These are phyloP conservation scores for Teunomyces panamensis DNA, from an alignment of 805 yeast genomes.

Conservation along the genomic window DNA sequence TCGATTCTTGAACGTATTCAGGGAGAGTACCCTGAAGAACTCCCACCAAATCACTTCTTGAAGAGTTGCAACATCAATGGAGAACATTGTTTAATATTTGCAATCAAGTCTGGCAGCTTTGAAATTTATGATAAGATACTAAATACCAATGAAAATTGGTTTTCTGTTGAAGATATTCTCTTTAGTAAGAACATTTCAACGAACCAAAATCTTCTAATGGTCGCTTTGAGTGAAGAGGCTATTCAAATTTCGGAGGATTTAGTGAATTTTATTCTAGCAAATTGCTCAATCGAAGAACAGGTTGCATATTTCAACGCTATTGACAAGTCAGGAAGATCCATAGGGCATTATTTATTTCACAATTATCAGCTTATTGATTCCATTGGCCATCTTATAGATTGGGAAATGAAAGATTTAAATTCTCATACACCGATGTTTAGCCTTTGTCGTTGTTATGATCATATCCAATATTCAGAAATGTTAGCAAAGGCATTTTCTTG, in stretches of 20 bases:
- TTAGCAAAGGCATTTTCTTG: constrained; percentile 44
- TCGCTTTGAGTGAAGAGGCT: constrained; percentile 58
- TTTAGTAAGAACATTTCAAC: constrained; percentile 54
- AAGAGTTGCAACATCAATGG: constrained; percentile 44
- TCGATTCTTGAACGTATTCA: not conserved
- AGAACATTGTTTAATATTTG: constrained; percentile 67
- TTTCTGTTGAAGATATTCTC: constrained; percentile 64
- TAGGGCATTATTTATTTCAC: constrained; percentile 74
- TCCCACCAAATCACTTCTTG: constrained; percentile 22
- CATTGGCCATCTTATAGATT: constrained; percentile 61
- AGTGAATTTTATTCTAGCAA: constrained; percentile 35
- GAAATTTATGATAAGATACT: constrained; percentile 47
- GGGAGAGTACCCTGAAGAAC: constrained; percentile 1
- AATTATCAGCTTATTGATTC: constrained; percentile 46
- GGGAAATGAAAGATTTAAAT: constrained; percentile 63
- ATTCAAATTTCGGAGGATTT: constrained; percentile 46
- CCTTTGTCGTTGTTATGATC: constrained; percentile 78
- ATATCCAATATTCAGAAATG: constrained; percentile 53
- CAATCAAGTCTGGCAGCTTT: constrained; percentile 48
- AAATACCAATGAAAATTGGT: constrained; percentile 43
- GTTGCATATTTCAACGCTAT: constrained; percentile 43
- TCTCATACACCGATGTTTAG: constrained; percentile 79
- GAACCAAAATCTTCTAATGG: constrained; percentile 55
- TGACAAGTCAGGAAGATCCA: constrained; percentile 56
- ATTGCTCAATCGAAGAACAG: constrained; percentile 47